These are phyloP conservation scores for Echium plantagineum DNA, from an alignment of 257 asterid genomes.

Conservation along the genomic window DNA sequence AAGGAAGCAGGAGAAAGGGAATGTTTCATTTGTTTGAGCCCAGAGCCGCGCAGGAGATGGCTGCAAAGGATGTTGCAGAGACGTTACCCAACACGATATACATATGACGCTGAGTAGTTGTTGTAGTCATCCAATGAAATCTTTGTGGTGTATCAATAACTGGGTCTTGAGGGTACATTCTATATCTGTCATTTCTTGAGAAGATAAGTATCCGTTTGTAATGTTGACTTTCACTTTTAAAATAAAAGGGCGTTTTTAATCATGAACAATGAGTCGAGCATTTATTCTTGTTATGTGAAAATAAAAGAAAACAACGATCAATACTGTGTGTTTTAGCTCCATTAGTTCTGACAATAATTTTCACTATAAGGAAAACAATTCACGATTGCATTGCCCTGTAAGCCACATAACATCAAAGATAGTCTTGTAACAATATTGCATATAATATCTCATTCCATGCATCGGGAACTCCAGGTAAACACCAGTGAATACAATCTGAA, in stretches of 20 bases:
- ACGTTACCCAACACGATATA: constrained; percentile 55
- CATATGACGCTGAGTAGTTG: constrained; percentile 24
- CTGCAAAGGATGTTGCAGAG: constrained; percentile 71
- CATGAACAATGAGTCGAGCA: not conserved
- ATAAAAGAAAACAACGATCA: not conserved
- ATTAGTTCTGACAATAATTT: too few relatives aligned
- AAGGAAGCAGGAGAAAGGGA: constrained; percentile 70
- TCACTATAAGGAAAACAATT: too few relatives aligned
- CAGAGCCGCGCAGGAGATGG: constrained; percentile 90
- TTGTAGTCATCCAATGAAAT: too few relatives aligned
- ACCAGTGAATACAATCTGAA: constrained; percentile 98
- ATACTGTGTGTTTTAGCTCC: too few relatives aligned
- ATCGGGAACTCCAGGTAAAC: constrained; percentile 92
- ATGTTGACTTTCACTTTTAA: not conserved
- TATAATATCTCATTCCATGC: constrained; percentile 75
- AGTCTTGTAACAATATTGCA: constrained; percentile 62
- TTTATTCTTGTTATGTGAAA: not conserved
- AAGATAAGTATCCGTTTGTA: not conserved
- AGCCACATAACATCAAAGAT: constrained; percentile 13
- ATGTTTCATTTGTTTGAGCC: constrained; percentile 72
- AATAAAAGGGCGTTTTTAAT: too few relatives aligned
- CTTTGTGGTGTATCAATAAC: too few relatives aligned
- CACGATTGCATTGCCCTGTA: too few relatives aligned
- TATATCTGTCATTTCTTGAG: not conserved
- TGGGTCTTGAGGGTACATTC: not conserved